phyloP scores from a whole-genome alignment of 2,329 filamentous ascomycete genomes.

The Ambrosiella cleistominuta region DNA sequence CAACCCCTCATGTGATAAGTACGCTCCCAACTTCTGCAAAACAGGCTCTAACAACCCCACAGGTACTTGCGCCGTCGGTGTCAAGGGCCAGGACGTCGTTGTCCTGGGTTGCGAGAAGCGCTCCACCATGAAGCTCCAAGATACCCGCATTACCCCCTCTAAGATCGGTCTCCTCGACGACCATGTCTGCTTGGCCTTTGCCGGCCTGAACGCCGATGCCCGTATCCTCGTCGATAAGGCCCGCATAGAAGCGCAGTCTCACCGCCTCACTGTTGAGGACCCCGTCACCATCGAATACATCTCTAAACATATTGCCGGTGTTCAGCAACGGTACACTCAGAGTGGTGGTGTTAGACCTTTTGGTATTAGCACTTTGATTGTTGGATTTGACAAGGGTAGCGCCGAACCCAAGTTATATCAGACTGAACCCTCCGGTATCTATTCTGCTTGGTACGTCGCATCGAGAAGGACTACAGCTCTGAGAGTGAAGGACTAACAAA shows the following conservation, averaged over 20 bases:
- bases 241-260: constrained; percentile 88
- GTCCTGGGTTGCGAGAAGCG: constrained; percentile 97
- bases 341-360: constrained; percentile 97
- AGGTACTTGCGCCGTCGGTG: constrained; percentile 95
- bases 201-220: constrained; percentile 92
- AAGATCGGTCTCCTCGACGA: constrained; percentile 95
- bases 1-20: neutral
- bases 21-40: neutral
- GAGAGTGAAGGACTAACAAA: neutral
- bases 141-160: constrained; percentile 95
- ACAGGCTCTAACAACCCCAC: constrained; percentile 10
- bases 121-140: constrained; percentile 97
- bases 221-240: constrained; percentile 97
- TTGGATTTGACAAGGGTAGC: constrained; percentile 94
- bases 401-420: constrained; percentile 81
- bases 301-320: constrained; percentile 93
- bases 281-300: constrained; percentile 98
- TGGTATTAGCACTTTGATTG: constrained; percentile 91
- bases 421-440: constrained; percentile 98
- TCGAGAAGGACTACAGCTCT: neutral
- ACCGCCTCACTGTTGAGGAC: constrained; percentile 92
- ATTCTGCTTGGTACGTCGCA: constrained; percentile 74
- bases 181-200: constrained; percentile 93
- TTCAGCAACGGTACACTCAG: constrained; percentile 98
- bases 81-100: constrained; percentile 90